Evolutionary conservation across 257 asterid genomes (phyloP), one percentile per base, ranked within the genome.

Genomic region (Ilex asprella): DNA sequence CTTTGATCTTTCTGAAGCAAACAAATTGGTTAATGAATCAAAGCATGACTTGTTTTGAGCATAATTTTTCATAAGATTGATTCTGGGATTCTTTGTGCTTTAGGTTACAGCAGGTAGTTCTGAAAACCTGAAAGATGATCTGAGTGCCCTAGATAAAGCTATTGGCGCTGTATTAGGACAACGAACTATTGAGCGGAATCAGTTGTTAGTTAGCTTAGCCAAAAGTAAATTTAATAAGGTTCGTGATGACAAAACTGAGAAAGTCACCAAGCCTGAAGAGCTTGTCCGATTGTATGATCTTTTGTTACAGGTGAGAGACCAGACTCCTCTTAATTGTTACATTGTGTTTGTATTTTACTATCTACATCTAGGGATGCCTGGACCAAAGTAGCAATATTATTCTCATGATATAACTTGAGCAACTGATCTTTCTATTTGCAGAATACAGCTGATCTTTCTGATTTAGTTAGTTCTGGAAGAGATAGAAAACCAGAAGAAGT

Each of bases 141-240:
- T 93, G 63, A 89, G 86, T 75, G 97, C 97, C 74, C 97, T 93
- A 70, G 96, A 87, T 73, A 93, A 93, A 74, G 97, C 99, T 66
- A 81, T 93, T 73, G 89, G 96, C 67, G 92, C 97, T 71, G 78
- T 87, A 60, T 70, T 93, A 73, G 96, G 95, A 39, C 84, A 87
- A 81, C 79, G 89, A 78, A 93, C 97, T 29, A 89, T 93, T 78
- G 99, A 93, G 64, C 88, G 99, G 39, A 85, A 93, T 54, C 96
- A 87, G 78, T 74, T 93, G 80, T 67, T 93, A 74, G 97, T 93
- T 71, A 80, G 75, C 73, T 78, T 81, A 63, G 97, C 92, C 51
- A 93, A 85, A 79, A 77, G 88, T 68, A 93, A 89, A 72, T 84
- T 93, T 65, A 79, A 71, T 69, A 89, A 83, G 78, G 80, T 61